Evolutionary conservation across 73 alveolate species (phyloP).

Genomic region (Paramecium sonneborni): DNA sequence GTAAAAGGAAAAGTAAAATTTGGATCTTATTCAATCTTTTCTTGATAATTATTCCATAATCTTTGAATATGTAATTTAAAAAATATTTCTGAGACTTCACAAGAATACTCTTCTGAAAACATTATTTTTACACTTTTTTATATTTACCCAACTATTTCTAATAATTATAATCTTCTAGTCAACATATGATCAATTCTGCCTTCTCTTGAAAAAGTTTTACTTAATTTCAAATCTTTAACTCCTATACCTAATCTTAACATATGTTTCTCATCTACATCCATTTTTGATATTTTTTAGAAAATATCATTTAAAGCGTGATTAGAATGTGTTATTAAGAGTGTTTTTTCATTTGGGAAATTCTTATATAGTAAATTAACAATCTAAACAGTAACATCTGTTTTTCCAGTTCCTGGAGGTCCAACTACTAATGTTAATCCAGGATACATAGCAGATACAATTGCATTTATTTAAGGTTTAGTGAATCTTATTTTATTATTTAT

Average conservation of each 20-base stretch:
- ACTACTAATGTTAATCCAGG: constrained; percentile 84
- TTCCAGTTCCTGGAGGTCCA: constrained; percentile 94
- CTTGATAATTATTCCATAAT: constrained; percentile 56
- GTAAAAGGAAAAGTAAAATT: constrained; percentile 18
- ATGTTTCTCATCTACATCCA: constrained; percentile 80
- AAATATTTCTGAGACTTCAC: constrained; percentile 70
- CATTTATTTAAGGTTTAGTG: constrained; percentile 82
- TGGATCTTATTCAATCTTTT: neutral
- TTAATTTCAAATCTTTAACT: constrained; percentile 71
- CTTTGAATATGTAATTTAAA: constrained; percentile 46
- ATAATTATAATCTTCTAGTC: constrained; percentile 72
- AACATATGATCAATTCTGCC: constrained; percentile 87
- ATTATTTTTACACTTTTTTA: constrained; percentile 58
- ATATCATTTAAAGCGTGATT: constrained; percentile 88
- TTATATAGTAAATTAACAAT: constrained; percentile 81
- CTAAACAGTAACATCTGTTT: constrained; percentile 72
- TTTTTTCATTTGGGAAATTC: constrained; percentile 83
- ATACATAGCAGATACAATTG: constrained; percentile 83
- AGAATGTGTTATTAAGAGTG: constrained; percentile 84
- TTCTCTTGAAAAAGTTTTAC: constrained; percentile 76
- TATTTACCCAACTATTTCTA: constrained; percentile 67
- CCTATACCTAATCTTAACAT: constrained; percentile 89
- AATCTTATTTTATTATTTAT: constrained; percentile 67
- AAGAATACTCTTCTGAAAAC: constrained; percentile 71
- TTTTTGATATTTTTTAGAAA: constrained; percentile 78